These are phyloP conservation scores for Cutaneotrichosporon daszewskae DNA, from an alignment of 1,284 basidiomycete species.

Conservation along the genomic window DNA sequence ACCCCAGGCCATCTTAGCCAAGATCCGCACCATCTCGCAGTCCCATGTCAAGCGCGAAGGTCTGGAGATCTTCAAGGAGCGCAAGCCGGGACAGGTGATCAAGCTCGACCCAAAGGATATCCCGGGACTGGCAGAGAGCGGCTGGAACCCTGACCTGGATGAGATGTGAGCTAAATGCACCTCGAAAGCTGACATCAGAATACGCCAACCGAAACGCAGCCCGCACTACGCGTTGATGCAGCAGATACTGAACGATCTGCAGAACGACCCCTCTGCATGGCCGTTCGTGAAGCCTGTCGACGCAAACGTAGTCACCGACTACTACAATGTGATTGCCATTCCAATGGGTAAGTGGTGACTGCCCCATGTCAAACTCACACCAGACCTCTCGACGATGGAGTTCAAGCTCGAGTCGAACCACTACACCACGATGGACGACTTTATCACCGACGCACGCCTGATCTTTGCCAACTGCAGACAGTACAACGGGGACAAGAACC, in stretches of 20 bases:
- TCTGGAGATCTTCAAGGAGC: constrained; percentile 65
- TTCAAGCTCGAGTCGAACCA: constrained; percentile 74
- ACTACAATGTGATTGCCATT: constrained; percentile 81
- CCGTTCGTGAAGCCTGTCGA: constrained; percentile 62
- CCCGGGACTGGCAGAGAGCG: constrained; percentile 83
- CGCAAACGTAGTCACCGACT: constrained; percentile 76
- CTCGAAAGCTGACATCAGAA: constrained; percentile 26
- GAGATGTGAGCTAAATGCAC: constrained; percentile 58
- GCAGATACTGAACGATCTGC: constrained; percentile 74
- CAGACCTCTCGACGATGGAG: constrained; percentile 89
- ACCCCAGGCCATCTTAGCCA: constrained; percentile 65
- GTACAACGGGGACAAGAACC: constrained; percentile 81
- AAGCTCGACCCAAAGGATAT: constrained; percentile 56
- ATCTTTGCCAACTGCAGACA: constrained; percentile 86
- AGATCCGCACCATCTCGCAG: constrained; percentile 81
- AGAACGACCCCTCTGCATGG: constrained; percentile 78
- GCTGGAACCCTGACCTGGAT: constrained; percentile 86
- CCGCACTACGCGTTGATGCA: constrained; percentile 66
- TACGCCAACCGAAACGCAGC: constrained; percentile 54
- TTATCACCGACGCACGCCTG: constrained; percentile 72
- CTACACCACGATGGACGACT: constrained; percentile 70
- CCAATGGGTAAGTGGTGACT: constrained; percentile 76
- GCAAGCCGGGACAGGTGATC: constrained; percentile 38
- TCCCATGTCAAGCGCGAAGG: constrained; percentile 84
- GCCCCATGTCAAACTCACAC: neutral